Base-by-base conservation (phyloP, 2,329 filamentous ascomycete species). In the Herpotrichia juniperi region DNA sequence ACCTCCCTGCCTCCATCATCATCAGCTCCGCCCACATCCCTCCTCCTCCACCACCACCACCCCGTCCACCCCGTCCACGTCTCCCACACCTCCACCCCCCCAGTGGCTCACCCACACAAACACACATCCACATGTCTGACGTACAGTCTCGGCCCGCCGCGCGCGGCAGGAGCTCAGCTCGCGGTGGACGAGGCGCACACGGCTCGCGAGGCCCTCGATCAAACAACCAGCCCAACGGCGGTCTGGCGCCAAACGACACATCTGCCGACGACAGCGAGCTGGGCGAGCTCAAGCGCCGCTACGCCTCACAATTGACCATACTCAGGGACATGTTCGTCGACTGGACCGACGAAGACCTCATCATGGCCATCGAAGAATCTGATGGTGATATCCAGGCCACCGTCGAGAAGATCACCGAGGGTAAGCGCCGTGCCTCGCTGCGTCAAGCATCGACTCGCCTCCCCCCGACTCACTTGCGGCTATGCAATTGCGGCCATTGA, bases 271-370 rank as follows among this genome's bases (percentile, higher is more conserved):
- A 96, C 74, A 90, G 91, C 74, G 93, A 97, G 76, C 84, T 97
- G 62, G 90, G 89, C 71, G 87, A 96, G 78, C 86, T 97, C 73
- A 96, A 96, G 84, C 92, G 91, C 81, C 87, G 90, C 75, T 94
- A 96, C 73, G 84, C 89, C 68, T 80, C 81, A 69, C 90, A 93
- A 79, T 84, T 96, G 66, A 81, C 82, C 57, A 86, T 88, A 68
- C 87, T 99, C 74, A 92, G 91, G 79, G 93, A 96, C 75, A 87
- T 97, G 79, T 97, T 96, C 80, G 87, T 91, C 54, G 89, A 92
- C 76, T 97, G 93, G 94, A 93, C 92, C 65, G 91, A 96, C 70
- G 91, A 93, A 75, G 93, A 97, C 75, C 86, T 97, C 59, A 86
- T 97, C 59, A 94, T 94, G 74, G 93, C 93, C 57, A 83, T 99